Base-by-base conservation (phyloP, 2,329 filamentous ascomycete species). In the Cordyceps cateniannulata region DNA sequence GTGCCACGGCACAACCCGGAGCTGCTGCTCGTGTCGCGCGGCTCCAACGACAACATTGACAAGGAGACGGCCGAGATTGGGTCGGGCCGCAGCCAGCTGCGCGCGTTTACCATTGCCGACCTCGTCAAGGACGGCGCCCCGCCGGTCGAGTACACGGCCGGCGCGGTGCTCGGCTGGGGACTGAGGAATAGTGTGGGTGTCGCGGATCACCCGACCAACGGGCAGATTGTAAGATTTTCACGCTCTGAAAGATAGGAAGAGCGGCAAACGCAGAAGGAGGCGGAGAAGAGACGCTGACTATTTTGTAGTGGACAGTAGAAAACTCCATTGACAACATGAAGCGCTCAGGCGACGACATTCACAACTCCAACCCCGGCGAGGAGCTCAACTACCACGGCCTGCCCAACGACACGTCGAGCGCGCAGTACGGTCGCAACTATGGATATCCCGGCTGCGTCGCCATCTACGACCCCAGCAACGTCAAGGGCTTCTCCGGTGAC, bases 321-420 rank as follows among this genome's bases (percentile, higher is more conserved):
- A 90, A 90, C 71, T 84, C 81, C 18, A 83, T 83, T 7, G 86
- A 90, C 69, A 70, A 87, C 25, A 74, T 89, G 48, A 69, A 73
- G 32, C 79, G 86, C 27, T 67, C 75, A 25, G 81, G 79, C 8
- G 66, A 73, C 12, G 84, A 87, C 65, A 80, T 89, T 50, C 85
- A 88, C 66, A 73, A 83, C 64, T 76, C 86, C 64, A 90, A 90
- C 67, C 87, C 88, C 0, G 87, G 83, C 22, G 87, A 91, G 69
- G 86, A 90, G 70, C 72, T 91, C 70, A 90, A 91, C 70, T 89
- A 81, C 69, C 84, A 88, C 64, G 87, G 87, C 2, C 79, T 78
- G 54, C 76, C 89, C 40, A 67, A 65, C 60, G 65, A 68, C 50
- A 65, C 64, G 5, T 35, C 50, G 18, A 62, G 63, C 62, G 53